These are phyloP conservation scores for Alternaria infectoria DNA, from an alignment of 2,329 filamentous ascomycete genomes.

Conservation along the genomic window DNA sequence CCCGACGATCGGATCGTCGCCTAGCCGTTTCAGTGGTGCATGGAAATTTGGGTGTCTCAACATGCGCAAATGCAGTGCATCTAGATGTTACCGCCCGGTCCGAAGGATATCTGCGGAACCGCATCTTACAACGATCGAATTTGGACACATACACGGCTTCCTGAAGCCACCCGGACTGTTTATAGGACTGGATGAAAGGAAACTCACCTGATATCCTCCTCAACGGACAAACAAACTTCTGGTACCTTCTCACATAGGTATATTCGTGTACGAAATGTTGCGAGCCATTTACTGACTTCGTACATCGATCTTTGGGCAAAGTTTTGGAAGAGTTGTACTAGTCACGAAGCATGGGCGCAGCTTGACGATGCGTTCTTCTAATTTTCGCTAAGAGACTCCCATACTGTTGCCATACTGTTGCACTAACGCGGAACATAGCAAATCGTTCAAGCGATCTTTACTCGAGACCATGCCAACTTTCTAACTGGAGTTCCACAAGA, in stretches of 20 bases:
- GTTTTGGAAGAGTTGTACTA: too few relatives aligned
- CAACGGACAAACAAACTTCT: too few relatives aligned
- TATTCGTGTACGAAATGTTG: too few relatives aligned
- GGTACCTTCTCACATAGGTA: too few relatives aligned
- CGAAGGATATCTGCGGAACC: conserved; percentile 6
- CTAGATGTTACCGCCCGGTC: conserved; percentile 1
- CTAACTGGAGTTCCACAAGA: too few relatives aligned
- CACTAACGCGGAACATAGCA: background rate
- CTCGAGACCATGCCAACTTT: background rate
- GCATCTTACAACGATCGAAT: background rate
- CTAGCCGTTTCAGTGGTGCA: background rate
- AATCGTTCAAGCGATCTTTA: background rate
- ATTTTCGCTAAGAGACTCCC: background rate
- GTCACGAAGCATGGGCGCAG: too few relatives aligned
- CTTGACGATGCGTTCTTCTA: background rate
- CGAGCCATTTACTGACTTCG: too few relatives aligned
- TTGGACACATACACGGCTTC: background rate
- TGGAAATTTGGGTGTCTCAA: background rate
- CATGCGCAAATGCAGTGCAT: background rate
- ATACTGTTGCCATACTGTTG: background rate
- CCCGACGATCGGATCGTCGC: background rate
- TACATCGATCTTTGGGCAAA: too few relatives aligned
- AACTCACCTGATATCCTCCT: background rate
- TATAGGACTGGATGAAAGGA: conserved; percentile 7
- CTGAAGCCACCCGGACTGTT: background rate